phyloP scores from a whole-genome alignment of 495 filamentous ascomycete genomes.

The Xylaria bambusicola region DNA sequence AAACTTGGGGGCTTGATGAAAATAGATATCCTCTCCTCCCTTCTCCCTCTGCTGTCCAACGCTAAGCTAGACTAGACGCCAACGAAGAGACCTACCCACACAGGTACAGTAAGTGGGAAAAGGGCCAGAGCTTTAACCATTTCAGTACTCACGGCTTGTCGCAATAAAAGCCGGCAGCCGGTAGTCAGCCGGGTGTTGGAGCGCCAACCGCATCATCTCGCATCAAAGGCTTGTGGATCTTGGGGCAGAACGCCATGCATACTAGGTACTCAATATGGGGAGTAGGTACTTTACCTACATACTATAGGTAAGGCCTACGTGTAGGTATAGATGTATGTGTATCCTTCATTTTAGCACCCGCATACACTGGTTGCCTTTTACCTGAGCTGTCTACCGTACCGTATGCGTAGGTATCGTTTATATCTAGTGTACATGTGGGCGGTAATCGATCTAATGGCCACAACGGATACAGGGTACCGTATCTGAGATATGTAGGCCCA shows the following conservation, averaged over 20 bases:
- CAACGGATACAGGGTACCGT: background rate
- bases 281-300: no score
- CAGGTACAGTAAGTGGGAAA: no score
- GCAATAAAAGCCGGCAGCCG: conserved; percentile 13
- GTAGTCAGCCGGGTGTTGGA: conserved; percentile 2
- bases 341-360: background rate
- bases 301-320: conserved; percentile 3
- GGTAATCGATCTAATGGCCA: no score
- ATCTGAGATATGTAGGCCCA: background rate
- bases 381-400: background rate
- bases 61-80: background rate
- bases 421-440: no score
- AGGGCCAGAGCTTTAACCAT: no score
- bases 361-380: no score
- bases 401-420: background rate
- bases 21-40: background rate
- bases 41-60: background rate
- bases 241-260: conserved; percentile 16
- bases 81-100: background rate
- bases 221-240: conserved; percentile 15
- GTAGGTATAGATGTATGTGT: background rate
- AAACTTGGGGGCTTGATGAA: conserved; percentile 9
- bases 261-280: conserved; percentile 8
- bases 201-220: conserved; percentile 15
- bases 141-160: background rate